phyloP scores from a whole-genome alignment of 2,329 filamentous ascomycete species.

The Diaporthe citriasiana region DNA sequence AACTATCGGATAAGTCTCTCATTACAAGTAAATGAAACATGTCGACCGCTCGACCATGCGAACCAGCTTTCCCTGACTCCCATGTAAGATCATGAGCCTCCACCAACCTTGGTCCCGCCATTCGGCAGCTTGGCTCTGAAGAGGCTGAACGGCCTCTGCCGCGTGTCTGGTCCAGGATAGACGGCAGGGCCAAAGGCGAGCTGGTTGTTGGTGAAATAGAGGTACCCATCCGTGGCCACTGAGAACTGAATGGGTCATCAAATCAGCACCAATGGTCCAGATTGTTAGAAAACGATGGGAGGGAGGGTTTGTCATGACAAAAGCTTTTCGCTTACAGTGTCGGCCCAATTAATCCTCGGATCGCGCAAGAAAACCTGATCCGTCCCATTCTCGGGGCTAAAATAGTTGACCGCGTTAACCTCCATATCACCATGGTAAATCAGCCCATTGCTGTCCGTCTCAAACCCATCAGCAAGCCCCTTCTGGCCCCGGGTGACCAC shows the following conservation, averaged over 20 bases:
- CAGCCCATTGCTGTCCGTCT: conserved; percentile 63
- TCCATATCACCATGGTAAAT: conserved; percentile 66
- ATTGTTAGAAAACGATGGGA: too few species aligned
- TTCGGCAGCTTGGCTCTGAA: conserved; percentile 47
- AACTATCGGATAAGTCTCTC: too few species aligned
- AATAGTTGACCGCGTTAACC: conserved; percentile 61
- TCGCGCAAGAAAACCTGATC: conserved; percentile 59
- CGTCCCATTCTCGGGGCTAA: conserved; percentile 56
- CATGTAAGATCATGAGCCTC: neutral
- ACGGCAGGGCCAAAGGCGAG: conserved; percentile 47
- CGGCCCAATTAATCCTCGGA: conserved; percentile 60
- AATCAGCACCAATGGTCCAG: neutral
- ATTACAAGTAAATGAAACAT: neutral
- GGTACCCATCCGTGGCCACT: conserved; percentile 59
- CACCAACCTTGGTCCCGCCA: conserved; percentile 45
- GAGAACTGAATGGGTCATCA: conserved; percentile 47
- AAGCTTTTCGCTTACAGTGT: conserved; percentile 53
- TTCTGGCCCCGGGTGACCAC: conserved; percentile 61
- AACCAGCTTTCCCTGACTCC: too few species aligned
- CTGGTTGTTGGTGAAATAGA: conserved; percentile 69
- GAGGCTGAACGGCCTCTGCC: conserved; percentile 46
- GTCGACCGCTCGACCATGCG: neutral
- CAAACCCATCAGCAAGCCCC: conserved; percentile 65
- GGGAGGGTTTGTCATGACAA: neutral
- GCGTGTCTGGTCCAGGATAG: conserved; percentile 44